Conservation (phyloP, 2,329 filamentous ascomycete genomes). For the Endoconidiophora polonica region DNA sequence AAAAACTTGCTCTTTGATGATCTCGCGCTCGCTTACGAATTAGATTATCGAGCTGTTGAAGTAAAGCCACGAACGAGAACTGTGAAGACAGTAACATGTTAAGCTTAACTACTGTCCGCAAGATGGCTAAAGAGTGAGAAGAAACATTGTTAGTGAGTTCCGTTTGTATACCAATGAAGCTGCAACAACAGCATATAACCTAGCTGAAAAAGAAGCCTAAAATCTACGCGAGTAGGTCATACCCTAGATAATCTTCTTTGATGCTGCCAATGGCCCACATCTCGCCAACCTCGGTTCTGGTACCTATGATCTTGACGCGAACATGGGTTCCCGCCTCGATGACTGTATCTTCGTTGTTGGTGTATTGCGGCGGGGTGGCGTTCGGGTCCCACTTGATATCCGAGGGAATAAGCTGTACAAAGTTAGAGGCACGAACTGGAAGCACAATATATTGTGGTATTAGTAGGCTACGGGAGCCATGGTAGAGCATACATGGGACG, state of each 20-base stretch:
- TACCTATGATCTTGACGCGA: constrained; percentile 85
- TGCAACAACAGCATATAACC: background rate
- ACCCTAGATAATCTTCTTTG: constrained; percentile 66
- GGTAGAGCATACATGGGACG: constrained; percentile 50
- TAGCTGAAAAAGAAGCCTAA: no score
- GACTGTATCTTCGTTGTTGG: constrained; percentile 82
- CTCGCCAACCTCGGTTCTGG: constrained; percentile 79
- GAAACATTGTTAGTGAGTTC: background rate
- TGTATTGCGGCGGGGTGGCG: constrained; percentile 90
- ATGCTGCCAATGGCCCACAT: constrained; percentile 98
- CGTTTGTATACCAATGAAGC: background rate
- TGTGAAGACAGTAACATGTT: background rate
- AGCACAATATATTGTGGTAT: background rate
- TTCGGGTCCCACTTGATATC: constrained; percentile 93
- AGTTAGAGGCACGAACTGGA: constrained; percentile 7
- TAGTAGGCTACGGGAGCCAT: background rate
- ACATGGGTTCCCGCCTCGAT: constrained; percentile 91
- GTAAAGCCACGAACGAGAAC: background rate
- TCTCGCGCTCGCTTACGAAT: no score
- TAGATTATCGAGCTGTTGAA: no score
- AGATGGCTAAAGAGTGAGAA: constrained; percentile 6
- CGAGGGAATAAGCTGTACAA: constrained; percentile 61
- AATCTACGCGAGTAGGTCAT: background rate
- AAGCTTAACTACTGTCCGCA: constrained; percentile 8
- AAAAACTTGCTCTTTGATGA: no score